Base-by-base conservation (phyloP, 2,329 filamentous ascomycete species). In the Trichoderma semiorbis region DNA sequence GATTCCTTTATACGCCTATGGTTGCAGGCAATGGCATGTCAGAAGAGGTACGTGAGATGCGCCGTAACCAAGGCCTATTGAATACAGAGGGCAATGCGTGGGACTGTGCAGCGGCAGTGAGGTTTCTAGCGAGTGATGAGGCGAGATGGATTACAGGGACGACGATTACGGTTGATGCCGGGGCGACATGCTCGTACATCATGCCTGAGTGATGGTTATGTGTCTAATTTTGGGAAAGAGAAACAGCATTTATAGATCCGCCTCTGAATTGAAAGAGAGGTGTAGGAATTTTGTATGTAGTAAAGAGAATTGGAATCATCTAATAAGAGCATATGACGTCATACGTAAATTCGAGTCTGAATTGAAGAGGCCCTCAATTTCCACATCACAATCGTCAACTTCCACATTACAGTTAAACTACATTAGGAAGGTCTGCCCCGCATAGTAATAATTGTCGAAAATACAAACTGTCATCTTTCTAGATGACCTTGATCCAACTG, bases 1-100 rank as follows among this genome's bases (percentile, higher is more conserved):
- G 82, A 74, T 85, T 85, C 82, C 78, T 85, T 0, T 85, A 84
- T 70, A 85, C 84, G 0, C 84, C 84, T 0, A 85, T 86, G 84
- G 82, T 85, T 76, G 81, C 80, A 18, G 69, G 63, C 1, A 77
- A 76, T 2, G 82, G 83, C 0, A 85, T 85, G 83, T 79, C 74
- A 8, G 78, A 80, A 5, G 81, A 84, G 57, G 76, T 77, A 6
- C 75, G 83, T 58, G 79, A 80, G 32, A 79, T 80, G 1, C 76
- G 84, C 16, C 83, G 78, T 26, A 78, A 77, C 3, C 76, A 82
- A 47, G 84, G 81, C 61, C 68, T 85, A 7, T 74, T 84, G 1
- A 77, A 79, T 1, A 84, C 82, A 0, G 82, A 85, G 47, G 83
- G 84, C 0, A 85, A 78, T 47, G 83, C 77, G 0, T 85, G 83